Evolutionary conservation across 2,329 filamentous ascomycete species (phyloP), one percentile per base, ranked within the genome.

Genomic region (Paraphoma chrysanthemicola): DNA sequence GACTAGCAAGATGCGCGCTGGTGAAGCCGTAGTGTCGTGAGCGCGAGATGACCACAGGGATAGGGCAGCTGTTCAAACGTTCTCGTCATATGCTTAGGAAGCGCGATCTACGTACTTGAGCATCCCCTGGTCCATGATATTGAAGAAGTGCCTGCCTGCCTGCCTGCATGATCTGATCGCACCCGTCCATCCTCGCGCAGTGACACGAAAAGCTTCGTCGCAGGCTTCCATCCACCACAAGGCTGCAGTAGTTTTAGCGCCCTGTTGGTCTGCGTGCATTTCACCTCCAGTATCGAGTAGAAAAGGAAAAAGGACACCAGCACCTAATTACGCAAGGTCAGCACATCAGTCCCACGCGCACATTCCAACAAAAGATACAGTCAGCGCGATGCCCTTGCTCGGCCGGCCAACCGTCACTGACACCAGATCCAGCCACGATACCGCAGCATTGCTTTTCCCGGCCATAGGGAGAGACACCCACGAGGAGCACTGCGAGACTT

Each of bases 41-140:
- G 62, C 49, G 50, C 54, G 53, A 66, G 66, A 68, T 67, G 64
- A 65, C 59, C 62, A 56, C 72, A 69, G 70, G 71, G 72, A 70
- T 74, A 61, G 52, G 56, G 64, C 59, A 66, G 68, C 66, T 62
- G 57, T 48, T 62, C 62, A 65, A 69, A 66, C 61, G 56, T 60
- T 60, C 62, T 62, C 50, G 60, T 66, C 59, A 64, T 62, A 68
- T 58, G 64, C 65, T 63, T 56, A 60, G 65, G 59, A 59, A 45
- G 57, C 55, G 52, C 64, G 68, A 70, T 68, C 62, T 67, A 64
- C 62, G 63, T 75, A 72, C 69, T 68, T 72, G 68, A 69, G 56
- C 60, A 61, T 66, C 65, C 70, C 67, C 62, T 67, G 70, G 64
- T 60, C 67, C 64, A 56, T 60, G 53, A 57, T 45, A 42, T 54